Evolutionary conservation across 257 asterid genomes (phyloP).

Genomic region (Euphrasia confusa): DNA sequence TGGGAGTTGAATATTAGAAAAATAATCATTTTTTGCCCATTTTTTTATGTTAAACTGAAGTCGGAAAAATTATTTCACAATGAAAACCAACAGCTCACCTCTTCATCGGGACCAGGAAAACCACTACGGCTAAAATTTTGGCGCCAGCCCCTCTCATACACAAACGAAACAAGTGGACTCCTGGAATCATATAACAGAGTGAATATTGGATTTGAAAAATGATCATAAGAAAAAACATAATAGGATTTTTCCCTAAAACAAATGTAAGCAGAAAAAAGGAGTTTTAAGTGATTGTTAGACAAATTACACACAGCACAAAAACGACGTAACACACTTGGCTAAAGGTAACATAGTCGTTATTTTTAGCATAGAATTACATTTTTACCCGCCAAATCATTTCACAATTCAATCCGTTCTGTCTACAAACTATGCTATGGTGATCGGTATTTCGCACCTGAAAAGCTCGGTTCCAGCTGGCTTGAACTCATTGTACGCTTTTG

Average conservation of each 20-base stretch:
- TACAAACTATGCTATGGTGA: constrained; percentile 11
- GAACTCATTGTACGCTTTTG: constrained; percentile 75
- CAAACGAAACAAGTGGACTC: constrained; percentile 91
- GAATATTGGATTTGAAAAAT: constrained; percentile 27
- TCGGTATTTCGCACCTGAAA: constrained; percentile 53
- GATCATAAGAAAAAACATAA: background rate
- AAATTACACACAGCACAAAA: background rate
- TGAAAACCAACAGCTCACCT: constrained; percentile 46
- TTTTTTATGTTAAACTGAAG: constrained; percentile 6
- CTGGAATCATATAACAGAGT: constrained; percentile 32
- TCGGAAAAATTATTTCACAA: background rate
- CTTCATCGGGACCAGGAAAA: constrained; percentile 96
- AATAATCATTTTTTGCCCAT: constrained; percentile 10
- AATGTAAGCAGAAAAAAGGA: background rate
- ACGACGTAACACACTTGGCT: background rate
- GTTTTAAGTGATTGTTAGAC: background rate
- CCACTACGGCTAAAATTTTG: constrained; percentile 80
- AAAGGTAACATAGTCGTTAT: background rate
- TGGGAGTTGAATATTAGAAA: background rate
- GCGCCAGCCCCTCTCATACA: constrained; percentile 99
- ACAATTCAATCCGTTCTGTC: background rate
- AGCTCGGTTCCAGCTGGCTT: constrained; percentile 82
- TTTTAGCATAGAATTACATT: background rate
- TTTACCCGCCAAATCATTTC: background rate
- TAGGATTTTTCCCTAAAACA: background rate